These are phyloP conservation scores for Microcera coccophila DNA, from an alignment of 2,329 filamentous ascomycete species.

Conservation along the genomic window DNA sequence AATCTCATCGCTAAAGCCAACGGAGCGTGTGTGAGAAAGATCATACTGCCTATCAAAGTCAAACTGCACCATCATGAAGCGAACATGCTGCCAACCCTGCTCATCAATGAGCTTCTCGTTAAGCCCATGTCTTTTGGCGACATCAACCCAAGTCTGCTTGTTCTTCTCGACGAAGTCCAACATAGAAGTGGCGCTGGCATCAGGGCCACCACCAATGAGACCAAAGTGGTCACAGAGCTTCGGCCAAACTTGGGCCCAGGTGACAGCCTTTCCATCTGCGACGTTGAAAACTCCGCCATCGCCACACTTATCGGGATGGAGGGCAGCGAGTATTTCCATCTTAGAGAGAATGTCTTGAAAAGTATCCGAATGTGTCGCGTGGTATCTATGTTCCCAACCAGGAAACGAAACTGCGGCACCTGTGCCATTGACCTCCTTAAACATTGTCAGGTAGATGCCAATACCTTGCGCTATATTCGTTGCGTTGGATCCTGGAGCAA, in stretches of 20 bases:
- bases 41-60: slow-evolving; percentile 21
- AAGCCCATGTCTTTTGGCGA: slow-evolving; percentile 9
- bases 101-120: slow-evolving; percentile 2
- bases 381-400: slow-evolving; percentile 8
- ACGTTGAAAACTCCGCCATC: slow-evolving; percentile 13
- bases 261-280: slow-evolving; percentile 10
- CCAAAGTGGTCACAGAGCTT: slow-evolving; percentile 13
- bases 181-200: neutral
- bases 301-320: slow-evolving; percentile 9
- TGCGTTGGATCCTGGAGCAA: slow-evolving; percentile 9
- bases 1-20: slow-evolving; percentile 13
- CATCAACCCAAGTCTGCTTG: slow-evolving; percentile 8
- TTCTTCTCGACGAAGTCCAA: slow-evolving; percentile 10
- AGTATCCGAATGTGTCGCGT: slow-evolving; percentile 14
- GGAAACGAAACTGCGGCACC: slow-evolving; percentile 13
- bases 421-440: slow-evolving; percentile 9
- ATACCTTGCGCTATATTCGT: slow-evolving; percentile 18
- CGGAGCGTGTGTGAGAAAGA: slow-evolving; percentile 7
- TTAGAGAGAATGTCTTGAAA: slow-evolving; percentile 15
- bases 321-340: slow-evolving; percentile 15
- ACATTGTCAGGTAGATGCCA: slow-evolving; percentile 12
- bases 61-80: slow-evolving; percentile 15
- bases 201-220: slow-evolving; percentile 5
- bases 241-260: slow-evolving; percentile 16
- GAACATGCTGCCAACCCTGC: slow-evolving; percentile 6